Conservation (phyloP, 306 rosid species). For the Cicer arietinum region DNA sequence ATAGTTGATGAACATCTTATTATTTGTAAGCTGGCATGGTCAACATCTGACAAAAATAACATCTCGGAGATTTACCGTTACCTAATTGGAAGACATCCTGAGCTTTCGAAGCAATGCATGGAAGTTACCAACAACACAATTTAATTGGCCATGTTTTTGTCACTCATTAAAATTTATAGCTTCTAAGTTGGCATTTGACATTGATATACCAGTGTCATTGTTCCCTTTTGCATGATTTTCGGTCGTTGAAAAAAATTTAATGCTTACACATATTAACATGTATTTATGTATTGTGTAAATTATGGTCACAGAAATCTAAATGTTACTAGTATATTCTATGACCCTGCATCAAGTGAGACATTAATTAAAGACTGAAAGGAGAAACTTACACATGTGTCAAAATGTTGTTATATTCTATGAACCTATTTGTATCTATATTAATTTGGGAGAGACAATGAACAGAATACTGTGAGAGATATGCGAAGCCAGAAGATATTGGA, state of each 20-base stretch:
- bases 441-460: constrained; percentile 43
- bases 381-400: constrained; percentile 15
- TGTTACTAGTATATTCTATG: too few relatives aligned
- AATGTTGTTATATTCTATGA: constrained; percentile 14
- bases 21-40: neutral
- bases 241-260: too few relatives aligned
- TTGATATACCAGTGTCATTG: too few relatives aligned
- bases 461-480: constrained; percentile 83
- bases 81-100: constrained; percentile 17
- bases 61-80: neutral
- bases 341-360: too few relatives aligned
- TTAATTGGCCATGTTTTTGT: constrained; percentile 32
- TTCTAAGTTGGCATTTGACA: neutral
- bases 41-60: neutral
- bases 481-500: constrained; percentile 77
- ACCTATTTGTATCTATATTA: constrained; percentile 27
- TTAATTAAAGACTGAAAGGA: neutral
- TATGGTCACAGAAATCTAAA: too few relatives aligned
- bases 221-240: too few relatives aligned
- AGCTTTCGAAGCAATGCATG: constrained; percentile 36
- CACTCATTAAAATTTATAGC: constrained; percentile 20
- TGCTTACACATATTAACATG: too few relatives aligned
- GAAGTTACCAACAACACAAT: constrained; percentile 30
- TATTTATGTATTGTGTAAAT: too few relatives aligned
- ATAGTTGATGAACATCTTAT: neutral